A percentile compares a stretch with the other conserved stretches of the same genome.
These are phyloP conservation scores for Platismatia glauca DNA, from an alignment of 495 filamentous ascomycete species.

Conservation along the genomic window DNA sequence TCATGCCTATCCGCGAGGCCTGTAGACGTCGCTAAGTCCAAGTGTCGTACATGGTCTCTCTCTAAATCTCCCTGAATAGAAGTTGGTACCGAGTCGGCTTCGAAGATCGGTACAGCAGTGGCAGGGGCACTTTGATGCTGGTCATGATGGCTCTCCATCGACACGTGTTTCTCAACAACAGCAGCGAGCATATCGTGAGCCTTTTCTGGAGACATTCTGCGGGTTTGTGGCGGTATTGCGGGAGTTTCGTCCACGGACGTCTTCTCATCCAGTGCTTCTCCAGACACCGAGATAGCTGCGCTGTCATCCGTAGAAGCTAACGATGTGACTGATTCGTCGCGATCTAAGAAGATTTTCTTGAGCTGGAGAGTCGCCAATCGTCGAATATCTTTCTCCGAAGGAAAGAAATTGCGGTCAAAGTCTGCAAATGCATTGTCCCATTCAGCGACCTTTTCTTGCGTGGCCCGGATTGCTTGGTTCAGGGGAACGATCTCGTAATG, in stretches of 20 bases:
- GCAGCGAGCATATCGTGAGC: conserved; percentile 60
- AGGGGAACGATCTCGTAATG: conserved; percentile 95
- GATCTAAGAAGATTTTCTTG: conserved; percentile 88
- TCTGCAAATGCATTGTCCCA: conserved; percentile 87
- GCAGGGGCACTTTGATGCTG: conserved; percentile 17
- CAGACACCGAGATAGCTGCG: conserved; percentile 34
- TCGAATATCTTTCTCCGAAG: conserved; percentile 94
- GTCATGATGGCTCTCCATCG: conserved; percentile 29
- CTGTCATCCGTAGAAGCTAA: conserved; percentile 54
- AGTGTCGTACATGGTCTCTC: conserved; percentile 52
- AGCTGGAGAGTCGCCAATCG: conserved; percentile 84
- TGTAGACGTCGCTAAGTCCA: conserved; percentile 60
- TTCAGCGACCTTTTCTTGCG: conserved; percentile 85
- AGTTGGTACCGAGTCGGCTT: neutral
- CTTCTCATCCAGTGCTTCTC: conserved; percentile 39
- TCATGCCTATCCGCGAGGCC: conserved; percentile 9
- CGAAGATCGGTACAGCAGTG: conserved; percentile 3
- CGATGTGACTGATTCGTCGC: conserved; percentile 64
- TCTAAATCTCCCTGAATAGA: neutral
- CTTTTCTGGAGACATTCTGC: conserved; percentile 56
- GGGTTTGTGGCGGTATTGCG: conserved; percentile 29
- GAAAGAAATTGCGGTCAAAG: conserved; percentile 90
- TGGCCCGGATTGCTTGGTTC: conserved; percentile 74
- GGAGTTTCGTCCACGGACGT: conserved; percentile 28
- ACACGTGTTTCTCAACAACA: conserved; percentile 57